Evolutionary conservation across 331 rosid species (phyloP).

Genomic region (Saraca asoca): DNA sequence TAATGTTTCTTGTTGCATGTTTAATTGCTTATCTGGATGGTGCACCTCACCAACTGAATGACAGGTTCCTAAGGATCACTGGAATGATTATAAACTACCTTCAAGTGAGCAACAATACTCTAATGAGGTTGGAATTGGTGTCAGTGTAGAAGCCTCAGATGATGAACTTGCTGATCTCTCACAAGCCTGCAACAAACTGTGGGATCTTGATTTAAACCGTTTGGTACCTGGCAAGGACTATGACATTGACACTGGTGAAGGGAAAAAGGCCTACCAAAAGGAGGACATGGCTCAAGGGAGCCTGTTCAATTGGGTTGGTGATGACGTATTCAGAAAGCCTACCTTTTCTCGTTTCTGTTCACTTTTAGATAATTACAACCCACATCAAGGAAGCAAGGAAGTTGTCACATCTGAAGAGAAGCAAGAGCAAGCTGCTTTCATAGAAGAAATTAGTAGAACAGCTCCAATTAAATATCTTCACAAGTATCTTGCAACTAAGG

Average conservation of each 20-base stretch:
- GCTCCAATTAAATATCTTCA: constrained; percentile 88
- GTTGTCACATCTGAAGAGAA: constrained; percentile 88
- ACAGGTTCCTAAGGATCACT: constrained; percentile 70
- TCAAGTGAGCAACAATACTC: constrained; percentile 75
- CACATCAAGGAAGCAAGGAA: constrained; percentile 74
- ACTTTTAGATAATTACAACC: constrained; percentile 89
- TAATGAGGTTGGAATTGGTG: constrained; percentile 59
- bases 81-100: constrained; percentile 72
- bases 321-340: constrained; percentile 70
- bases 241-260: constrained; percentile 92
- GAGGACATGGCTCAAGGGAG: constrained; percentile 76
- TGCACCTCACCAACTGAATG: constrained; percentile 29
- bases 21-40: constrained; percentile 6
- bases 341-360: constrained; percentile 85
- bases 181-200: constrained; percentile 72
- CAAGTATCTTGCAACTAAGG: constrained; percentile 67
- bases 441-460: constrained; percentile 94
- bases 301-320: constrained; percentile 70
- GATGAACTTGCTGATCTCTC: constrained; percentile 76
- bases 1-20: constrained; percentile 24
- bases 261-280: constrained; percentile 71
- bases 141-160: constrained; percentile 57
- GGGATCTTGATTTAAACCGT: constrained; percentile 87
- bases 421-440: constrained; percentile 89
- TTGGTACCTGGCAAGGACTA: constrained; percentile 79